Evolutionary conservation across 1,139 yeast genomes (phyloP).

Genomic region (Maudiozyma humilis): DNA sequence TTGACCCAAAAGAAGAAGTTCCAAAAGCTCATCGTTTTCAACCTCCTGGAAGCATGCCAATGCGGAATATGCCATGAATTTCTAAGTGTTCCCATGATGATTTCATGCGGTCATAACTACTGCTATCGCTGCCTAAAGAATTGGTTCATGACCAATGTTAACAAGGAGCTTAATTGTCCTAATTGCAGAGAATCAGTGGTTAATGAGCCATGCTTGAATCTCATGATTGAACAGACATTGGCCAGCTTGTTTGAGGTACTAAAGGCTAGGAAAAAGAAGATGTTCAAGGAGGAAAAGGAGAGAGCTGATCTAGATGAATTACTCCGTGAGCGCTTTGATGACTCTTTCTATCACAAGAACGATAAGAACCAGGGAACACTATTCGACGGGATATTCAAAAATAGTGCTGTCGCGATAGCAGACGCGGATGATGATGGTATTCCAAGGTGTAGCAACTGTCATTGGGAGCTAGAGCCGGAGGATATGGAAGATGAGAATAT

Average conservation of each 20-base stretch:
- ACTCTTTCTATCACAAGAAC: conserved; percentile 31
- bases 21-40: conserved; percentile 15
- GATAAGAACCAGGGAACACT: conserved; percentile 35
- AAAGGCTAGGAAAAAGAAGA: conserved; percentile 10
- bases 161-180: conserved; percentile 27
- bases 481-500: conserved; percentile 19
- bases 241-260: conserved; percentile 15
- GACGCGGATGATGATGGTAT: conserved; percentile 67
- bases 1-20: conserved; percentile 9
- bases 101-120: conserved; percentile 28
- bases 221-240: conserved; percentile 22
- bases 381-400: conserved; percentile 44
- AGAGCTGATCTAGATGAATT: conserved; percentile 5
- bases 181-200: conserved; percentile 25
- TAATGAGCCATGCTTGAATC: conserved; percentile 22
- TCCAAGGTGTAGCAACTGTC: conserved; percentile 69
- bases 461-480: conserved; percentile 57
- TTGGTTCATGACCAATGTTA: conserved; percentile 25
- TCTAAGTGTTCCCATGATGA: conserved; percentile 30
- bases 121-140: conserved; percentile 24
- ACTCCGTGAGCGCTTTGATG: conserved; percentile 9
- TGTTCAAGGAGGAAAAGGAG: conserved; percentile 7
- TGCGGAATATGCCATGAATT: conserved; percentile 31
- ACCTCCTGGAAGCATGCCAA: conserved; percentile 20
- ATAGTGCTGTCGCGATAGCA: conserved; percentile 46